phyloP scores from a whole-genome alignment of 2,329 filamentous ascomycete species.

The Monilinia aucupariae region DNA sequence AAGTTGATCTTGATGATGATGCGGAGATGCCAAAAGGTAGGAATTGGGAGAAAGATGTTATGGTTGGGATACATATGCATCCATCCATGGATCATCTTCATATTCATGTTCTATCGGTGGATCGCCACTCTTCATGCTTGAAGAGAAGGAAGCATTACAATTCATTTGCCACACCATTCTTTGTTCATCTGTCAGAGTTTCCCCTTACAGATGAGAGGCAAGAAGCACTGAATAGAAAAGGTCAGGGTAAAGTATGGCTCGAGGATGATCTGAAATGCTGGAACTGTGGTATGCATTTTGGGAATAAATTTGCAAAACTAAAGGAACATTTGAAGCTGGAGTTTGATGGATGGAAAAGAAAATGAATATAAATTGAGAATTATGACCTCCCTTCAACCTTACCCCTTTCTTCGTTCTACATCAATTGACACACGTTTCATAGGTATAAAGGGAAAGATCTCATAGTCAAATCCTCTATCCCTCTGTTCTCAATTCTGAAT shows the following conservation, averaged over 20 bases:
- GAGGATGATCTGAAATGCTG: slow-evolving; percentile 69
- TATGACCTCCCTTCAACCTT: no score
- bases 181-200: slow-evolving; percentile 73
- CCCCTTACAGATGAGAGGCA: slow-evolving; percentile 55
- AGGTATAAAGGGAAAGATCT: no score
- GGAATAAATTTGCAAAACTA: slow-evolving; percentile 65
- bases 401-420: neutral
- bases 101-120: slow-evolving; percentile 77
- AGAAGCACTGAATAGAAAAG: slow-evolving; percentile 36
- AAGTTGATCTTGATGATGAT: slow-evolving; percentile 44
- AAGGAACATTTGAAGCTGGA: slow-evolving; percentile 72
- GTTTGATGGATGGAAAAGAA: slow-evolving; percentile 67
- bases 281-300: slow-evolving; percentile 72
- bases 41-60: slow-evolving; percentile 72
- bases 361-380: slow-evolving; percentile 38
- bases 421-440: neutral
- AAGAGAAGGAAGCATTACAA: slow-evolving; percentile 87
- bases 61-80: slow-evolving; percentile 75
- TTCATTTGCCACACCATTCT: slow-evolving; percentile 80
- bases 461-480: no score
- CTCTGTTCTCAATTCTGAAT: neutral
- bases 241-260: slow-evolving; percentile 50
- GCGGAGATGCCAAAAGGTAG: slow-evolving; percentile 60
- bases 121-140: slow-evolving; percentile 67
- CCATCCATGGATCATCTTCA: slow-evolving; percentile 93